Evolutionary conservation across 2,329 filamentous ascomycete genomes (phyloP).

Genomic region (Alternaria gansuensis): DNA sequence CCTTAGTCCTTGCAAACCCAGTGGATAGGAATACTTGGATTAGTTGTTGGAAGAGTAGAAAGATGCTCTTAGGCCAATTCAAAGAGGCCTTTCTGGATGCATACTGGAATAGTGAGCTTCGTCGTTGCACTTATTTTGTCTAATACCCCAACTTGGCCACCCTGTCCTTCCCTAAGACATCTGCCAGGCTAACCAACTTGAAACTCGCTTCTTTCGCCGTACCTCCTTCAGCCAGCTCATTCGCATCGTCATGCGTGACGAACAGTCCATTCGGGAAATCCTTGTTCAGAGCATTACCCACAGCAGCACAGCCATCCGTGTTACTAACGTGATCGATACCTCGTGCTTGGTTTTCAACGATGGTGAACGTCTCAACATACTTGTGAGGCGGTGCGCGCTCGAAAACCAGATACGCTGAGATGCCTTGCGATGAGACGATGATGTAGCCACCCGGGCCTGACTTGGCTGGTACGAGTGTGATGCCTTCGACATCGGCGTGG

Average conservation of each 20-base stretch:
- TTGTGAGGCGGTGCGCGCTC: conserved; percentile 60
- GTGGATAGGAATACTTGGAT: not conserved
- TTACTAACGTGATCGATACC: conserved; percentile 63
- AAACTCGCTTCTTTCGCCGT: conserved; percentile 61
- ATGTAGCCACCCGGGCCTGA: conserved; percentile 59
- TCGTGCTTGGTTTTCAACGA: conserved; percentile 55
- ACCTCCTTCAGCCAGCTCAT: conserved; percentile 58
- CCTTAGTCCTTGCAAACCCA: not conserved
- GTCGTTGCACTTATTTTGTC: not conserved
- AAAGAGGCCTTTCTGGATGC: too few relatives aligned
- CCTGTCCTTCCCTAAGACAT: conserved; percentile 40
- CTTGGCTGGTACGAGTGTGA: conserved; percentile 61
- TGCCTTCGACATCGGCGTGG: conserved; percentile 64
- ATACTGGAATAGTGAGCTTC: too few relatives aligned
- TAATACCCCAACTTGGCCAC: conserved; percentile 35
- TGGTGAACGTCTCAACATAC: conserved; percentile 61
- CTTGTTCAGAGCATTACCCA: conserved; percentile 56
- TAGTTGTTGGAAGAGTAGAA: not conserved
- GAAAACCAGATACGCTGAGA: conserved; percentile 64
- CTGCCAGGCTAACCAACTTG: conserved; percentile 55
- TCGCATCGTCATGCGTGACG: conserved; percentile 64
- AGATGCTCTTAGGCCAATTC: too few relatives aligned
- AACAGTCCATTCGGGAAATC: conserved; percentile 55
- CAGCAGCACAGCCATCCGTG: conserved; percentile 62
- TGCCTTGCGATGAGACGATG: conserved; percentile 63